phyloP scores from a whole-genome alignment of 139 green algal species.

The Closterium sp. region DNA sequence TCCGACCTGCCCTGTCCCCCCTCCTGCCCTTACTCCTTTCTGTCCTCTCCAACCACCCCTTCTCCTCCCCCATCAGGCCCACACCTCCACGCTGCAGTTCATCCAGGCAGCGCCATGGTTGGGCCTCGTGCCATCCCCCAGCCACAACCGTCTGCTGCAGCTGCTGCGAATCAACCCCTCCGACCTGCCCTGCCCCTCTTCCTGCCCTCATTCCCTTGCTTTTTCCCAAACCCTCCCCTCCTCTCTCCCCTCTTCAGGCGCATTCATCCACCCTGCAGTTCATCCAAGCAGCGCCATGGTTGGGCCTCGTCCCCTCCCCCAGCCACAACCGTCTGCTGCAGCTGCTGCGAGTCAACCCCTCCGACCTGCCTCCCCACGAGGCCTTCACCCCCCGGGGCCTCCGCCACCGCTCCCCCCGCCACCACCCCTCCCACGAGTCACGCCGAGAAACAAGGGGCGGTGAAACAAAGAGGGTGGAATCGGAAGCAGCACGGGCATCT shows the following conservation, averaged over 20 bases:
- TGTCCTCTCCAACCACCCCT: background rate
- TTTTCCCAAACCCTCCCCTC: too few relatives aligned
- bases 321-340: background rate
- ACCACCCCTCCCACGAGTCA: background rate
- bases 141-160: background rate
- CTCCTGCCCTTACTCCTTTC: too few relatives aligned
- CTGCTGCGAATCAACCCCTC: background rate
- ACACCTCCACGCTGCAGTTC: too few relatives aligned
- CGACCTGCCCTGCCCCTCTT: background rate
- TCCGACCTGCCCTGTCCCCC: background rate
- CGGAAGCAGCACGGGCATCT: too few relatives aligned
- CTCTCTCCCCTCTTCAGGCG: background rate
- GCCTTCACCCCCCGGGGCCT: background rate
- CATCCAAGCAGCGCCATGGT: slow-evolving; percentile 18
- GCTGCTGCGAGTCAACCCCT: background rate
- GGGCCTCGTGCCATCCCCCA: too few relatives aligned
- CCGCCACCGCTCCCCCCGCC: background rate
- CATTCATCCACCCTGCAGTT: slow-evolving; percentile 6
- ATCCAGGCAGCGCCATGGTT: too few relatives aligned
- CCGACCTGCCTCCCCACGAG: background rate
- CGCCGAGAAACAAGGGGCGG: too few relatives aligned
- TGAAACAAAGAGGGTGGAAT: too few relatives aligned
- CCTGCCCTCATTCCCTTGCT: background rate
- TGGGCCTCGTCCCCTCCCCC: slow-evolving; percentile 7
- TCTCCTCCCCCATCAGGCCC: background rate